Conservation (phyloP, 2,329 filamentous ascomycete species). For the Myriosclerotinia scirpicola region DNA sequence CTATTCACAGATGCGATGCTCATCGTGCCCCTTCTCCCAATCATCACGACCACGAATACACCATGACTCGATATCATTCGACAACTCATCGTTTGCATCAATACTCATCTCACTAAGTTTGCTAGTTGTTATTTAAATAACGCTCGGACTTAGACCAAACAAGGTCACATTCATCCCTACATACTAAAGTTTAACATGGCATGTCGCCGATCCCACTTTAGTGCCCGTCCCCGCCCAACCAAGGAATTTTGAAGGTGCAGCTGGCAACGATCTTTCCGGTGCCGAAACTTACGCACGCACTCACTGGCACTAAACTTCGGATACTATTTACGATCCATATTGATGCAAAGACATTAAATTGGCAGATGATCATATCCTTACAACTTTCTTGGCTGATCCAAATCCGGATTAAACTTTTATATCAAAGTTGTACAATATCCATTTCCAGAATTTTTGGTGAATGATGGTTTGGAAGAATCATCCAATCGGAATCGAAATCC, state of each 20-base stretch:
- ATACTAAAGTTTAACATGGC: not conserved
- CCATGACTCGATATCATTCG: slow-evolving; percentile 9
- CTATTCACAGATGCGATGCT: not conserved
- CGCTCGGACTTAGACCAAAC: slow-evolving; percentile 2
- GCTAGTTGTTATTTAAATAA: not conserved
- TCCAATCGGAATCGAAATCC: not conserved
- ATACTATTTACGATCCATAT: slow-evolving; percentile 8
- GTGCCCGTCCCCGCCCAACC: not conserved
- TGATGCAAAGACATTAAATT: slow-evolving; percentile 11
- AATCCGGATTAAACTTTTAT: not conserved
- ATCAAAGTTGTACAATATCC: not conserved
- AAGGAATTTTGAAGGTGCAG: slow-evolving; percentile 1
- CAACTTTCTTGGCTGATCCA: slow-evolving; percentile 6
- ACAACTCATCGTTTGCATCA: slow-evolving; percentile 4
- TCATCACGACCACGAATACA: slow-evolving; percentile 6
- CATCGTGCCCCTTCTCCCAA: not conserved
- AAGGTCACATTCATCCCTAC: slow-evolving; percentile 13
- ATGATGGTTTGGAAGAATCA: not conserved
- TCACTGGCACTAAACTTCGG: not conserved
- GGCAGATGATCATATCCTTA: slow-evolving; percentile 5
- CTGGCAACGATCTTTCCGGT: slow-evolving; percentile 14
- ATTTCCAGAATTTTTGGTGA: not conserved
- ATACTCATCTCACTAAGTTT: slow-evolving; percentile 5
- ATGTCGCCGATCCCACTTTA: slow-evolving; percentile 12
- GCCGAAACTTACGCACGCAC: slow-evolving; percentile 10